Evolutionary conservation across 2,329 filamentous ascomycete species (phyloP), one percentile per base, ranked within the genome.

Genomic region (Drechslerella coelobrocha): DNA sequence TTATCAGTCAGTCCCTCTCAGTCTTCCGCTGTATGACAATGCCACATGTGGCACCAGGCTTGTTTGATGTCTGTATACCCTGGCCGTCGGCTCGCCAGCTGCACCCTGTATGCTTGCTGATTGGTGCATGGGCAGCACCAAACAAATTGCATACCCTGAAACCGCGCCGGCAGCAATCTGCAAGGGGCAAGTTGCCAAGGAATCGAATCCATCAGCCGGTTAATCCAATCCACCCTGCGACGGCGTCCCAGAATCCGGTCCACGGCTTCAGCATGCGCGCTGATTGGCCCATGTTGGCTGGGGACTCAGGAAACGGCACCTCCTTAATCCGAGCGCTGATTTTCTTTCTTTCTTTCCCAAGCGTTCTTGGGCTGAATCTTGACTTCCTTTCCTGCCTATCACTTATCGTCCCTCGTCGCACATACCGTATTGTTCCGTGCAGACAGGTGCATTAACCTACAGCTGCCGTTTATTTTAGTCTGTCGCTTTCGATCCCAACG

Each of bases 381-480:
- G 14, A 45, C 41, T 21, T 45, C n/a, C 21, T 31, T 41, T 17
- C 37, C 37, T 21, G 41, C 17, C 41, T 45, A 45, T 45, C 41
- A 45, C 41, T 45, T 45, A 45, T 45, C 41, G 41, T 21, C 37
- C n/a, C 37, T 21, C 41, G 41, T 21, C 41, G 41, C 19, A 21
- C 41, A 19, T 21, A 21, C 17, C 41, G 41, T 3, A 45, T 45
- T 45, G 41, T 23, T 45, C 41, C 41, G 41, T 45, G 41, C 41
- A 45, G 14, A 45, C 17, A 45, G 41, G 41, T 17, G 41, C 41
- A 45, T 45, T 19, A 45, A 23, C 10, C 14, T 19, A 21, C 8
- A 21, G 17, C 41, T 45, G 41, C 41, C 19, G 41, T 45, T 45
- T 45, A 45, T 45, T 45, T 45, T 45, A n/a, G 41, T 45, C 41